These are phyloP conservation scores for Malania oleifera DNA, from an alignment of 164 flowering plant genomes.

Conservation along the genomic window DNA sequence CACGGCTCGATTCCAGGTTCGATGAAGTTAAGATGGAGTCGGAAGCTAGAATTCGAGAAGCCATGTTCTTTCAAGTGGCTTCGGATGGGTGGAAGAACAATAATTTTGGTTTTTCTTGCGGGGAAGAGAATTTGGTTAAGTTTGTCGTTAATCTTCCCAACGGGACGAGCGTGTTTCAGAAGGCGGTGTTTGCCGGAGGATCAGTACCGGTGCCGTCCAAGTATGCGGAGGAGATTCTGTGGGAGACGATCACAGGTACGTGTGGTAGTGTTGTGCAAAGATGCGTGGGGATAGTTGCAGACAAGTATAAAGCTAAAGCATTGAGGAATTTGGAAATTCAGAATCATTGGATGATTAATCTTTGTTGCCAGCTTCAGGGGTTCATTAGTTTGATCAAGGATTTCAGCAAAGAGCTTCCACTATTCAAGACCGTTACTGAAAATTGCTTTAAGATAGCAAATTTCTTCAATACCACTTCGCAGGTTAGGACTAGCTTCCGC, in stretches of 20 bases:
- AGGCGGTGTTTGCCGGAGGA: slow-evolving; percentile 31
- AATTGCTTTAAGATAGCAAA: slow-evolving; percentile 36
- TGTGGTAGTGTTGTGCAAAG: slow-evolving; percentile 29
- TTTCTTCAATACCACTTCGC: slow-evolving; percentile 32
- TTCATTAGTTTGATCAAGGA: slow-evolving; percentile 37
- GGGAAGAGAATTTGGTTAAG: slow-evolving; percentile 29
- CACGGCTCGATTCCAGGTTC: slow-evolving; percentile 33
- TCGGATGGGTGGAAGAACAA: slow-evolving; percentile 36
- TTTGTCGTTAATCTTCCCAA: slow-evolving; percentile 38
- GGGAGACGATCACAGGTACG: slow-evolving; percentile 28
- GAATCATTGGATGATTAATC: slow-evolving; percentile 41
- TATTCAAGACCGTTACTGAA: slow-evolving; percentile 33
- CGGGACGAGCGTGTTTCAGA: slow-evolving; percentile 37
- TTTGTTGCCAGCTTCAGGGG: slow-evolving; percentile 38
- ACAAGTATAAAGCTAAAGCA: slow-evolving; percentile 39
- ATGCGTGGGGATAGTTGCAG: slow-evolving; percentile 43
- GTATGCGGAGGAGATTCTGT: slow-evolving; percentile 37
- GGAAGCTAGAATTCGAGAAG: slow-evolving; percentile 40
- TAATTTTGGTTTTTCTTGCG: slow-evolving; percentile 13
- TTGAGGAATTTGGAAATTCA: slow-evolving; percentile 42
- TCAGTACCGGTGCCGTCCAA: slow-evolving; percentile 28
- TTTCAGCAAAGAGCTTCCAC: slow-evolving; percentile 33
- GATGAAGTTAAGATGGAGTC: slow-evolving; percentile 29
- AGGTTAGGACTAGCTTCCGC: slow-evolving; percentile 21
- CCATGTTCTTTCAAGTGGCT: slow-evolving; percentile 42